These are phyloP conservation scores for Lecanicillium sp. DNA, from an alignment of 2,329 filamentous ascomycete genomes.

Conservation along the genomic window DNA sequence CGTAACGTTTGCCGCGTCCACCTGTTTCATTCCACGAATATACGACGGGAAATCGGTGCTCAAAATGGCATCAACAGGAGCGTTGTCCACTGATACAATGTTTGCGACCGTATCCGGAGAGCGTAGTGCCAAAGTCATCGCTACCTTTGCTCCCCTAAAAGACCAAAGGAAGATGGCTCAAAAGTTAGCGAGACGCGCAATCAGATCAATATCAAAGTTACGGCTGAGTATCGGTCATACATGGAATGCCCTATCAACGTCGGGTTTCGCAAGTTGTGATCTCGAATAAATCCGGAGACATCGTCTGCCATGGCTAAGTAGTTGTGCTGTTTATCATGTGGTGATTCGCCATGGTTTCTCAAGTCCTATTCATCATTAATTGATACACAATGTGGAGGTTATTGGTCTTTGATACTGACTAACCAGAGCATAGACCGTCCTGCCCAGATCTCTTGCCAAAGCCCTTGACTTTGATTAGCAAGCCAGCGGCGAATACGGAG, in stretches of 20 bases:
- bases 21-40: conserved; percentile 73
- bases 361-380: conserved; percentile 54
- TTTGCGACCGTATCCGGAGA: conserved; percentile 59
- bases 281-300: conserved; percentile 66
- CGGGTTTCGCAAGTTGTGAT: conserved; percentile 60
- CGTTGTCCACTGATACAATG: conserved; percentile 84
- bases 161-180: neutral
- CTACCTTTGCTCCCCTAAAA: conserved; percentile 76
- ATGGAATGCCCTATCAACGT: conserved; percentile 92
- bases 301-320: conserved; percentile 79
- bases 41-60: conserved; percentile 71
- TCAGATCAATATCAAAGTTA: too few relatives aligned
- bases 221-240: too few relatives aligned
- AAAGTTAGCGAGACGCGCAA: too few relatives aligned
- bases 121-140: conserved; percentile 76
- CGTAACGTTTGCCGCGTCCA: conserved; percentile 61
- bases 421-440: conserved; percentile 76
- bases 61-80: conserved; percentile 73
- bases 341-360: conserved; percentile 87
- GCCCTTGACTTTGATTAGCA: conserved; percentile 45
- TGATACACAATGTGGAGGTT: neutral
- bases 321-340: conserved; percentile 68
- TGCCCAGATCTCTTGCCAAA: conserved; percentile 70
- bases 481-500: too few relatives aligned
- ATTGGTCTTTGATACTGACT: conserved; percentile 25